These are phyloP conservation scores for Dryadomyces quercivorus DNA, from an alignment of 2,329 filamentous ascomycete species.

Conservation along the genomic window DNA sequence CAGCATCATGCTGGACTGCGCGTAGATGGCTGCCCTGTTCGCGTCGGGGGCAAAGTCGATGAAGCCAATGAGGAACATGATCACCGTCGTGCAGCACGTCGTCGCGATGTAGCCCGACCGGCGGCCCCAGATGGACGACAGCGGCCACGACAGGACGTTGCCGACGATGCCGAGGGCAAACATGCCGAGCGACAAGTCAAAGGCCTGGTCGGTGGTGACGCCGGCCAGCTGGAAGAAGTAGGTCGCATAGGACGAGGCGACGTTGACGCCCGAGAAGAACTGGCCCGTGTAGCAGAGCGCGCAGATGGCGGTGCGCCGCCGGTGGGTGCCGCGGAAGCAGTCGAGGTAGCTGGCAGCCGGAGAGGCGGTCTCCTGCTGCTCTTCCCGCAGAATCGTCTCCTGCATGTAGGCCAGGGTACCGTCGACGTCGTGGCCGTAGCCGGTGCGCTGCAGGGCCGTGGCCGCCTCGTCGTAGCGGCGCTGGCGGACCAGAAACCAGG, in stretches of 20 bases:
- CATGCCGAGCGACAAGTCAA: conserved; percentile 19
- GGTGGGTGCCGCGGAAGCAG: conserved; percentile 35
- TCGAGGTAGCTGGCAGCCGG: conserved; percentile 35
- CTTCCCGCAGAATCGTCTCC: conserved; percentile 25
- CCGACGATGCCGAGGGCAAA: conserved; percentile 25
- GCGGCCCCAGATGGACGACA: conserved; percentile 25
- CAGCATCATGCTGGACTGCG: conserved; percentile 12
- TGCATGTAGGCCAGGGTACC: conserved; percentile 12
- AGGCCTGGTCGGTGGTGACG: conserved; percentile 19
- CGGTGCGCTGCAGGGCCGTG: conserved; percentile 24
- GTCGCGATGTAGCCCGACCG: conserved; percentile 21
- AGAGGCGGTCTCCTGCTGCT: conserved; percentile 23
- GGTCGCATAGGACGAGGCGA: conserved; percentile 24
- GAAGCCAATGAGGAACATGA: conserved; percentile 19
- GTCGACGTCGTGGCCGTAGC: conserved; percentile 14
- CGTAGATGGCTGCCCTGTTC: background rate
- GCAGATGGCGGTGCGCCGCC: conserved; percentile 39
- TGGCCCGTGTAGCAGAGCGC: conserved; percentile 18
- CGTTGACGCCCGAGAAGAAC: conserved; percentile 18
- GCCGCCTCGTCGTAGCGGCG: conserved; percentile 27
- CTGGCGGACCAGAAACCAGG: conserved; percentile 21
- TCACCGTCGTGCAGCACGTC: conserved; percentile 22
- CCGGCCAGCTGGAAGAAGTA: conserved; percentile 31
- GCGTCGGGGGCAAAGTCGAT: conserved; percentile 20
- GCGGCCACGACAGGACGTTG: conserved; percentile 20